These are phyloP conservation scores for Phialophora chinensis DNA, from an alignment of 2,329 filamentous ascomycete species.

Conservation along the genomic window DNA sequence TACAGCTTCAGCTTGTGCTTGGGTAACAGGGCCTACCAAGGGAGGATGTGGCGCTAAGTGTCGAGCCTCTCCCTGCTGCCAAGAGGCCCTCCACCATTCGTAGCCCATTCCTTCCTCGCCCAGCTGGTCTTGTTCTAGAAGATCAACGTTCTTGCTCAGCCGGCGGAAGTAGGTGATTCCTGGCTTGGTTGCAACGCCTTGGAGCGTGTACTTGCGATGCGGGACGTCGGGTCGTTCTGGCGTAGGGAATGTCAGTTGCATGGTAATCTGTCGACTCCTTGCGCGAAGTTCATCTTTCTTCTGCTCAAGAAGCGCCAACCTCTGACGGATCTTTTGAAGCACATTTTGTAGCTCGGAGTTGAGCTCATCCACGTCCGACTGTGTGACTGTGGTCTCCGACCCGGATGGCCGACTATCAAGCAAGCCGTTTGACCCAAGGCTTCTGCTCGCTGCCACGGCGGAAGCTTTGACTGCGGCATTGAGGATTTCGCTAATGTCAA, in stretches of 20 bases:
- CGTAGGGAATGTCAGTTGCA: conserved; percentile 54
- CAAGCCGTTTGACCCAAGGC: conserved; percentile 20
- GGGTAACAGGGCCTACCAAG: conserved; percentile 30
- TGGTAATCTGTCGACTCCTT: conserved; percentile 52
- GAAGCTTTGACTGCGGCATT: conserved; percentile 43
- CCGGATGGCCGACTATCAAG: conserved; percentile 17
- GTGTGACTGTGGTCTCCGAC: conserved; percentile 19
- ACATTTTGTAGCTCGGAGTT: conserved; percentile 46
- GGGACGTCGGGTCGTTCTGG: conserved; percentile 49
- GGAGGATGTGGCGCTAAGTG: conserved; percentile 6
- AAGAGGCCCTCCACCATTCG: conserved; percentile 61
- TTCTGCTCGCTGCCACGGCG: conserved; percentile 38
- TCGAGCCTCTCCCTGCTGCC: conserved; percentile 28
- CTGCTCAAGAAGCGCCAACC: conserved; percentile 51
- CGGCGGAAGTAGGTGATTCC: conserved; percentile 64
- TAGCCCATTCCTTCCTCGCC: conserved; percentile 43
- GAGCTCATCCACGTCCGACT: conserved; percentile 40
- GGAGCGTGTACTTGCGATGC: conserved; percentile 59
- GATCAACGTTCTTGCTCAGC: conserved; percentile 42
- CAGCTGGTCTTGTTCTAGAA: conserved; percentile 43
- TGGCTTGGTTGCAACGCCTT: conserved; percentile 63
- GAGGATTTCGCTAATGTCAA: conserved; percentile 37
- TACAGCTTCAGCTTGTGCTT: conserved; percentile 27
- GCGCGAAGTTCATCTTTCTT: conserved; percentile 46
- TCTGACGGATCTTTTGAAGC: conserved; percentile 49